Conservation (phyloP, 352 stramenopile genomes). For the Pythium brassicae region DNA sequence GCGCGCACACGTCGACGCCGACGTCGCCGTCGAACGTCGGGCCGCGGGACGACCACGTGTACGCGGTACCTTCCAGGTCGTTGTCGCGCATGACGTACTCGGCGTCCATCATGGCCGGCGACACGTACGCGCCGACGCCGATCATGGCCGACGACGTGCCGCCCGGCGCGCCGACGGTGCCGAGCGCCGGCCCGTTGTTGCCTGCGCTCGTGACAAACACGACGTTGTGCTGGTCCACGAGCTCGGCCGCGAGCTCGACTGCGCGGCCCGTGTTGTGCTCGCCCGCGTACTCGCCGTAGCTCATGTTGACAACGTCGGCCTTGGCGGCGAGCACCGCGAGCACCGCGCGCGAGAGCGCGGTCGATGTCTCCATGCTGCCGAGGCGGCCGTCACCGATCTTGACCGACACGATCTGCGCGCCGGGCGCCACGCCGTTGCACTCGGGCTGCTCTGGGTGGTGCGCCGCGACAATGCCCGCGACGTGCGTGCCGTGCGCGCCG, state of each 20-base stretch:
- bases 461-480: constrained; percentile 93
- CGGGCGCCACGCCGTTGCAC: constrained; percentile 91
- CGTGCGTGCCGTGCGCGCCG: constrained; percentile 94
- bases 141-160: constrained; percentile 87
- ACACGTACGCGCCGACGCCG: constrained; percentile 94
- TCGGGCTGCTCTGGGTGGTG: constrained; percentile 83
- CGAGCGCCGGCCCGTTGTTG: constrained; percentile 95
- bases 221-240: constrained; percentile 91
- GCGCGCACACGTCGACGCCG: constrained; percentile 91
- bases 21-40: constrained; percentile 90
- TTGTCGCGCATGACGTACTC: constrained; percentile 88
- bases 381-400: constrained; percentile 95
- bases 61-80: constrained; percentile 60
- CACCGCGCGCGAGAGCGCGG: constrained; percentile 87
- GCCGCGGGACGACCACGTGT: constrained; percentile 92
- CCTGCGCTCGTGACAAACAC: constrained; percentile 92
- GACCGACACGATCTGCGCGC: constrained; percentile 90
- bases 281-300: constrained; percentile 92
- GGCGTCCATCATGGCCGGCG: constrained; percentile 91
- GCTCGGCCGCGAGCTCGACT: constrained; percentile 85
- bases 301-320: constrained; percentile 96
- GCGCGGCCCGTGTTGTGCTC: constrained; percentile 88
- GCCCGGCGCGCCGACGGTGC: constrained; percentile 91
- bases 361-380: constrained; percentile 93
- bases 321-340: constrained; percentile 84